phyloP scores from a whole-genome alignment of 495 filamentous ascomycete species.

The Hypoxylon intermedium region DNA sequence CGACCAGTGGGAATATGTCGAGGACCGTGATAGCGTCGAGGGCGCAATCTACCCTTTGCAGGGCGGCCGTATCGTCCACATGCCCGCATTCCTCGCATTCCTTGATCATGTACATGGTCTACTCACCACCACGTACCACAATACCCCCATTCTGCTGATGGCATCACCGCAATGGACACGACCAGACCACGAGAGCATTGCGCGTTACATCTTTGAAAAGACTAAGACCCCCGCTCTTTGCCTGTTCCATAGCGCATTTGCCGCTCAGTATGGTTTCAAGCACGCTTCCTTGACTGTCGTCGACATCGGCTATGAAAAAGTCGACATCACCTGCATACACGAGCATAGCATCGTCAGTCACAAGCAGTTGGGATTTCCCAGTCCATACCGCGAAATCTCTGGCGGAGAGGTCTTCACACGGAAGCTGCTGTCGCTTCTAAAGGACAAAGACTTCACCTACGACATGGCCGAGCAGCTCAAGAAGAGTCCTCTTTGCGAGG shows the following conservation, averaged over 20 bases:
- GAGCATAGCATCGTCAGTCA: slow-evolving; percentile 70
- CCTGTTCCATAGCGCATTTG: slow-evolving; percentile 83
- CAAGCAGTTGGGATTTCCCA: slow-evolving; percentile 46
- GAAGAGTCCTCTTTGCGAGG: slow-evolving; percentile 84
- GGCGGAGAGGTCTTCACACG: slow-evolving; percentile 92
- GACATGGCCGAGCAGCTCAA: slow-evolving; percentile 98
- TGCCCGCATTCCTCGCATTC: slow-evolving; percentile 90
- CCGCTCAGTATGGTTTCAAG: slow-evolving; percentile 83
- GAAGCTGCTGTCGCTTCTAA: slow-evolving; percentile 71
- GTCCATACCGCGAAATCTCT: slow-evolving; percentile 67
- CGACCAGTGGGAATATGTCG: slow-evolving; percentile 70
- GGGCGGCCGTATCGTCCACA: slow-evolving; percentile 82
- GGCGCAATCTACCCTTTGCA: slow-evolving; percentile 88
- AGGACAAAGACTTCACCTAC: slow-evolving; percentile 71
- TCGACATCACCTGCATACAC: slow-evolving; percentile 85
- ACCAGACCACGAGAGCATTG: slow-evolving; percentile 79
- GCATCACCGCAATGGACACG: slow-evolving; percentile 84
- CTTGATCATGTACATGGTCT: slow-evolving; percentile 85
- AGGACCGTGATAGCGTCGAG: slow-evolving; percentile 85
- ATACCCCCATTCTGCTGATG: slow-evolving; percentile 87
- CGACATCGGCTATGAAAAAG: slow-evolving; percentile 89
- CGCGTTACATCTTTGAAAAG: slow-evolving; percentile 94
- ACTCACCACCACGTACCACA: slow-evolving; percentile 86
- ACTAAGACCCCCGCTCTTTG: slow-evolving; percentile 91
- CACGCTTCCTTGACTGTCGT: slow-evolving; percentile 78